Percentiles rank a stretch among this genome's conserved stretches.
Conservation (phyloP, 768 basidiomycete species). For the Trametes cinnabarina region DNA sequence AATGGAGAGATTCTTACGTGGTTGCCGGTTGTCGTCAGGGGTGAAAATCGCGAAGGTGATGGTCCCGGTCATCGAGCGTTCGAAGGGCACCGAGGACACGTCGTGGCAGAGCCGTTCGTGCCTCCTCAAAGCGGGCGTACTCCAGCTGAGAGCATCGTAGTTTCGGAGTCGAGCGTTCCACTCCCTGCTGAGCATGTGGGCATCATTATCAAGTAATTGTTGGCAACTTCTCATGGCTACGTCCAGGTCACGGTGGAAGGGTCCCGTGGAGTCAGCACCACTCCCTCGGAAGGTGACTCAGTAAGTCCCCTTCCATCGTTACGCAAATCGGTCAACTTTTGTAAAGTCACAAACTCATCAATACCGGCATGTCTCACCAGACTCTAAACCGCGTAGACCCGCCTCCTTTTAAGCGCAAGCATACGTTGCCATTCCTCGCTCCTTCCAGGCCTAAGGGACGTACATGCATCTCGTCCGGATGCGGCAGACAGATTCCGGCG, state of each 20-base stretch:
- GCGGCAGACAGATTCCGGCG: not conserved
- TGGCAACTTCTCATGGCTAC: too few species aligned
- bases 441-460: not conserved
- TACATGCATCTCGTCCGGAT: not conserved
- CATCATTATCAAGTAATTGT: too few species aligned
- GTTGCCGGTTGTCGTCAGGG: not conserved
- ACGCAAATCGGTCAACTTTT: too few species aligned
- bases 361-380: not conserved
- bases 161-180: not conserved
- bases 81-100: not conserved
- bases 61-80: too few species aligned
- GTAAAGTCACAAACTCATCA: too few species aligned
- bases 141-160: not conserved
- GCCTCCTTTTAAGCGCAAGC: slow-evolving; percentile 1
- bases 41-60: too few species aligned
- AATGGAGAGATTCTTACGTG: not conserved
- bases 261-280: not conserved
- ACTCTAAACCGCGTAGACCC: not conserved
- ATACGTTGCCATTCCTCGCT: not conserved
- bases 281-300: not conserved
- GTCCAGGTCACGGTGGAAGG: too few species aligned
- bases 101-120: not conserved
- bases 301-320: too few species aligned
- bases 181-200: too few species aligned
- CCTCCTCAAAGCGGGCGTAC: not conserved